Base-by-base conservation (phyloP, 2,329 filamentous ascomycete species). In the Diaporthe ilicicola region DNA sequence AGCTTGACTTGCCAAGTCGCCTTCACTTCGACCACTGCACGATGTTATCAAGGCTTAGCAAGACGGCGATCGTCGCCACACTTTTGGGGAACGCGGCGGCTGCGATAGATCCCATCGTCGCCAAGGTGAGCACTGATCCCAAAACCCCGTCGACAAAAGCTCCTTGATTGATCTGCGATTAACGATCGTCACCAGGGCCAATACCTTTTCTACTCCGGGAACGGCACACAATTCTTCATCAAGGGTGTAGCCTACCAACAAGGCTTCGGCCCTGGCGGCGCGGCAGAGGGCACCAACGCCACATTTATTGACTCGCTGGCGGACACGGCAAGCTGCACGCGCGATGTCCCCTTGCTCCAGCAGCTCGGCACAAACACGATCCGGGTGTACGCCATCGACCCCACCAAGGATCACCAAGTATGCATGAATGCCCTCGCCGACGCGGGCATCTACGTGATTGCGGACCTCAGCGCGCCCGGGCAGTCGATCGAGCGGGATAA, bases 211-310 rank as follows among this genome's bases (percentile, higher is more conserved):
- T 95, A 93, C 86, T 88, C 93, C 80, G 74, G 85, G 82, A 93
- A 91, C 76, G 86, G 86, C 74, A 88, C 86, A 24, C 85, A 88
- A 77, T 88, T 88, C 84, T 97, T 91, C 87, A 94, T 98, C 82
- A 94, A 92, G 82, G 96, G 96, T 84, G 87, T 99, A 76, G 96
- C 96, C 76, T 99, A 99, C 85, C 96, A 99, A 86, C 90, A 95
- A 85, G 93, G 95, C 77, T 86, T 86, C 75, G 86, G 85, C 74
- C 54, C 69, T 9, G 67, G 62, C 34, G 65, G 69, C 44, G 62
- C 70, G 3, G 85, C 88, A 65, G 87, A 86, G 66, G 88, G 90
- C 73, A 27, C 19, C 70, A 85, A 84, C 48, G 81, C 80, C 24
- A 80, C 79, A 70, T 80, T 82, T 70, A 86, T 86, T 74, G 96